Percentiles rank a stretch among this genome's conserved stretches.
Conservation (phyloP, 129 eudicot species). For the Chrysanthemum lavandulifolium region DNA sequence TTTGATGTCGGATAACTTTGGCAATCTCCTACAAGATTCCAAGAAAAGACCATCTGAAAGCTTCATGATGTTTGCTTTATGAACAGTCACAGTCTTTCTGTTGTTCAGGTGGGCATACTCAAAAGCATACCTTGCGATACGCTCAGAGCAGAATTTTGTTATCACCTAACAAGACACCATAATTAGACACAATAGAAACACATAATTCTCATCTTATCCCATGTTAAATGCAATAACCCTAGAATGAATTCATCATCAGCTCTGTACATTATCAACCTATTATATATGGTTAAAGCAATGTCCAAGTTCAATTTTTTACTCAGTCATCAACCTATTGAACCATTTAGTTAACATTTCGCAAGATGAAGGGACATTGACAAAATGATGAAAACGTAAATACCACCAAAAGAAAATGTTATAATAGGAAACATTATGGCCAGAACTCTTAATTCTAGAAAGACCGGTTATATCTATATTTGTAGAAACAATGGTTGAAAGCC, state of each 20-base stretch:
- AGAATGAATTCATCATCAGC: not conserved
- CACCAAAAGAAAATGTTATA: too few relatives aligned
- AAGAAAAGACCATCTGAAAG: slow-evolving; percentile 93
- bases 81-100: slow-evolving; percentile 90
- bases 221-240: not conserved
- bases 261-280: not conserved
- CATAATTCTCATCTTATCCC: too few relatives aligned
- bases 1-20: slow-evolving; percentile 54
- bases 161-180: slow-evolving; percentile 56
- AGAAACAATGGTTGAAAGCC: too few relatives aligned
- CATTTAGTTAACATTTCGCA: not conserved
- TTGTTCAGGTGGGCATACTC: slow-evolving; percentile 89
- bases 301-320: not conserved
- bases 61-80: slow-evolving; percentile 91
- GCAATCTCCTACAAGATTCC: slow-evolving; percentile 89
- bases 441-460: too few relatives aligned
- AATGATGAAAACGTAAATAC: too few relatives aligned
- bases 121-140: slow-evolving; percentile 80
- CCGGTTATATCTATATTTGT: too few relatives aligned
- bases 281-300: not conserved
- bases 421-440: too few relatives aligned
- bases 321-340: not conserved
- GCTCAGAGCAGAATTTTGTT: slow-evolving; percentile 85
- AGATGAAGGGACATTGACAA: too few relatives aligned
- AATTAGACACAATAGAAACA: slow-evolving; percentile 24